Evolutionary conservation across 176 grass and related monocot species (phyloP), one percentile per base, ranked within the genome.

Genomic region (Aegilops speltoides): DNA sequence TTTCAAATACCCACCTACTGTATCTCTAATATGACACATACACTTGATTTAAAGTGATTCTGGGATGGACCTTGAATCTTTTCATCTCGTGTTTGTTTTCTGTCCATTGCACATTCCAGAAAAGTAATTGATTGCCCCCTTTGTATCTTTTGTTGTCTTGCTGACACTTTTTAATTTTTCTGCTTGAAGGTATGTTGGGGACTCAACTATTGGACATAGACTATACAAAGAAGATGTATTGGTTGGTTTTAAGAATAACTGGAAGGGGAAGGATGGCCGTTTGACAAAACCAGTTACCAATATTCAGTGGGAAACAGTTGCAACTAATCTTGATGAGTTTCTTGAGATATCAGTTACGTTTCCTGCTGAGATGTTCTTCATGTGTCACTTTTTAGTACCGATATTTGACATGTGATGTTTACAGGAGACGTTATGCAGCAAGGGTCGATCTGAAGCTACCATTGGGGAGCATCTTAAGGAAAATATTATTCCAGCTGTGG

Each of bases 261-360:
- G 76, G 88, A 98, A 79, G 36, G 91, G 82, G 74, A 92, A 87
- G 46, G 41, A 89, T 82, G 90, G 96, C 40, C 68, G 63, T 70
- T 92, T 92, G 87, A 92, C 78, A 68, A 87, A 86, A 54, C 87
- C 90, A 79, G 52, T 89, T 68, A 76, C 79, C 45, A 88, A 89
- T 78, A 86, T 88, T 77, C 84, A 88, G 11, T 96, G 96, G 91
- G 96, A 98, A 89, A 92, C 87, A 73, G 25, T 93, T 36, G 96
- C 96, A 48, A 92, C 93, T 66, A 92, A 96, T 80, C 86, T 96
- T 20, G 56, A 96, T 19, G 96, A 92, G 86, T 98, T 98, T 79
- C 79, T 78, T 84, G 91, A 98, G 66, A 95, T 92, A 91, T 92
- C 88, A 54, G 96, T 98, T 92, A 73, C 85, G 32, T 23, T 61